These are phyloP conservation scores for Solanum pinnatisectum DNA, from an alignment of 257 asterid species.

Conservation along the genomic window DNA sequence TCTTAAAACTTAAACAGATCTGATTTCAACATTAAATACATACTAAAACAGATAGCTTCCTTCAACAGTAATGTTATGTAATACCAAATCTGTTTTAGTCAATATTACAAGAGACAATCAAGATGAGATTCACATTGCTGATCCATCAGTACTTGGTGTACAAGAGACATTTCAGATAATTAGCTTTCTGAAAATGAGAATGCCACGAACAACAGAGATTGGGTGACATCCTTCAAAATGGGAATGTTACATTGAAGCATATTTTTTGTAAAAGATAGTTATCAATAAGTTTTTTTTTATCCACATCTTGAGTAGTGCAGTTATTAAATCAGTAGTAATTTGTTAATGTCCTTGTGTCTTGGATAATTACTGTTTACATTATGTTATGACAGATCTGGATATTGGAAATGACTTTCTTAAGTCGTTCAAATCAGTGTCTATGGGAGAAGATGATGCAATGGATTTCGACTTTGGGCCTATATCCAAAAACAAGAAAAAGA, in stretches of 20 bases:
- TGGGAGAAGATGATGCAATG: constrained; percentile 46
- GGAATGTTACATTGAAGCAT: not conserved
- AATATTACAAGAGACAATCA: not conserved
- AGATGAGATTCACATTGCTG: not conserved
- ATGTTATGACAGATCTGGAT: constrained; percentile 60
- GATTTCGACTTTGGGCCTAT: constrained; percentile 68
- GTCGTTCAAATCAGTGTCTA: constrained; percentile 72
- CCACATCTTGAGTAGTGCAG: not conserved
- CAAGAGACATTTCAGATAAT: not conserved
- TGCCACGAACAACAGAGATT: not conserved
- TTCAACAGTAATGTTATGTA: not conserved
- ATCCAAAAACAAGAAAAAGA: constrained; percentile 59
- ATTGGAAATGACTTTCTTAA: constrained; percentile 66
- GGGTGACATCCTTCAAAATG: not conserved
- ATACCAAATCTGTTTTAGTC: not conserved
- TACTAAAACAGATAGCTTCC: not conserved
- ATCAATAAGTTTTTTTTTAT: not conserved
- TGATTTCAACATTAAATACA: not conserved
- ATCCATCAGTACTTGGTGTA: not conserved
- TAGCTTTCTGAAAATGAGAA: not conserved
- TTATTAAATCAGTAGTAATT: not conserved
- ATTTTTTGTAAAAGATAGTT: not conserved
- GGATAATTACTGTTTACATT: constrained; percentile 7
- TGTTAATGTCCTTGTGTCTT: not conserved
- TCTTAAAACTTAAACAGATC: not conserved